Base-by-base conservation (phyloP, 257 asterid species). In the Penstemon barbatus region DNA sequence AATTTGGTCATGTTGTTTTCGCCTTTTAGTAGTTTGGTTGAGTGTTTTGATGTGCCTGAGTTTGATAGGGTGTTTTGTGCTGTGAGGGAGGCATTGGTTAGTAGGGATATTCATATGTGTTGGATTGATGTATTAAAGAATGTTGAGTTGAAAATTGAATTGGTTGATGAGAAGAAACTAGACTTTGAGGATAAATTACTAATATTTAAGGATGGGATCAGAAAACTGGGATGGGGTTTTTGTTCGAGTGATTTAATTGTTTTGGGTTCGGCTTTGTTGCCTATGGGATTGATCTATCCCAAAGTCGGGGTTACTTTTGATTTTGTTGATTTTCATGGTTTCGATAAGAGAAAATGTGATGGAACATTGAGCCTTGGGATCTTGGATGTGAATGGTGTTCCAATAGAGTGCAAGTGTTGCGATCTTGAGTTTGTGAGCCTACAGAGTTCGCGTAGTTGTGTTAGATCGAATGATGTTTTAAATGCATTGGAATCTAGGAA, bases 261-360 rank as follows among this genome's bases (percentile, higher is more conserved):
- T 44, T 77, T 88, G 59, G 92, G 95, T 57, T 87, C 97, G 10
- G 95, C 86, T 71, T 61, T 93, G 66, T 46, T 90, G 82, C 96
- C 99, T 7, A 81, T 90, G 19, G 95, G 87, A 18, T 80, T 94
- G 81, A 80, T 94, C 74, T 90, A 87, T 78, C 96, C 98, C 0
- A 79, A 66, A 61, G 77, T 92, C 52, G 91, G 92, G 55, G 40
- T 84, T 68, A 15, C 81, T 0, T 84, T 78, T 9, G 66, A 80
- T 63, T 75, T 77, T 72, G 13, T 62, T 60, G 74, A 77, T 68
- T 73, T 69, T 56, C 73, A 65, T 66, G 78, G 57, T 36, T 44
- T 71, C 13, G 64, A 66, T 54, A 78, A 78, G 68, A 77, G 55
- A 36, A 72, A 61, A 54, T 61, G 61, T 25, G 54, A 25, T 9